These are phyloP conservation scores for Fusarium pseudoanthophilum DNA, from an alignment of 2,329 filamentous ascomycete genomes.

Conservation along the genomic window DNA sequence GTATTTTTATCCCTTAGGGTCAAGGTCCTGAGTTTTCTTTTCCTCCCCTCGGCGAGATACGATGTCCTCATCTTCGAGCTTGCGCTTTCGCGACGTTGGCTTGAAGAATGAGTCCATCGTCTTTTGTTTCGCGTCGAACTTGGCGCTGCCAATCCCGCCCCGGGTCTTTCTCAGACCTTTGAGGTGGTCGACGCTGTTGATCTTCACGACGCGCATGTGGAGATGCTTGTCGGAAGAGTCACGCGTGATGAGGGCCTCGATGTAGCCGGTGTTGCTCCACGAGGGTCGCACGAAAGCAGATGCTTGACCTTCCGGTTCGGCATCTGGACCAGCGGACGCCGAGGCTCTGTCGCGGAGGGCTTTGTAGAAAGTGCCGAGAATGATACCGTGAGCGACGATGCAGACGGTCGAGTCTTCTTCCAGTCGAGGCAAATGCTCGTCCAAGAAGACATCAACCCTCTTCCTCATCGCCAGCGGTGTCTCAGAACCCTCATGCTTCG, in stretches of 20 bases:
- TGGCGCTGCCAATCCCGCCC: conserved; percentile 83
- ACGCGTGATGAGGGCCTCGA: conserved; percentile 48
- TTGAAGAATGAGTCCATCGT: conserved; percentile 84
- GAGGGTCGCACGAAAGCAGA: conserved; percentile 42
- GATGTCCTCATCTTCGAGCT: conserved; percentile 40
- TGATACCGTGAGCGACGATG: conserved; percentile 84
- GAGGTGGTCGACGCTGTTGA: conserved; percentile 80
- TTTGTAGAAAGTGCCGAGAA: conserved; percentile 76
- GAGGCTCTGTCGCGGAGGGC: conserved; percentile 67
- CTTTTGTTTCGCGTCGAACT: conserved; percentile 79
- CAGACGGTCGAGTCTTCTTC: conserved; percentile 15
- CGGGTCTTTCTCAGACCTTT: conserved; percentile 79
- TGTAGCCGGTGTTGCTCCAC: conserved; percentile 66
- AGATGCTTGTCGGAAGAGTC: conserved; percentile 32
- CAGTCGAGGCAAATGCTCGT: conserved; percentile 68
- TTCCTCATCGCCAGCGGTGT: conserved; percentile 72
- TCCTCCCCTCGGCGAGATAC: not conserved
- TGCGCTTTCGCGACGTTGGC: conserved; percentile 42
- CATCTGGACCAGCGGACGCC: conserved; percentile 28
- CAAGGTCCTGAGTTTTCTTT: too few relatives aligned
- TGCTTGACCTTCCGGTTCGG: conserved; percentile 17
- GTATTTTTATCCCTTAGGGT: too few relatives aligned
- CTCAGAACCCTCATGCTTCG: conserved; percentile 67
- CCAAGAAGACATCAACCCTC: conserved; percentile 74
- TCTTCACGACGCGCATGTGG: conserved; percentile 60